phyloP scores from a whole-genome alignment of 1,284 basidiomycete genomes.

The Violaceomyces palustris region DNA sequence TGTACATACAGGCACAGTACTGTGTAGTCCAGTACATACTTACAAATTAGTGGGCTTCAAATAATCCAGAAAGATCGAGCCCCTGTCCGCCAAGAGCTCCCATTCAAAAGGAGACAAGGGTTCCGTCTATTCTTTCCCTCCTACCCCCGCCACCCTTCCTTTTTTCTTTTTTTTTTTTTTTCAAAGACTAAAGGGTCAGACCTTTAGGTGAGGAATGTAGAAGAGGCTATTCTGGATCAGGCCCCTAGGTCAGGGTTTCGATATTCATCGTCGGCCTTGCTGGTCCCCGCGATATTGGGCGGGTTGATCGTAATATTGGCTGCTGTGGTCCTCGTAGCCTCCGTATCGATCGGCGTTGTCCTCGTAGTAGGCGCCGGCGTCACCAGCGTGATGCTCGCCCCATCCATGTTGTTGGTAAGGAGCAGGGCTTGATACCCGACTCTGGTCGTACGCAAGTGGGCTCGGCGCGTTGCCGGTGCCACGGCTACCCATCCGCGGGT shows the following conservation, averaged over 20 bases:
- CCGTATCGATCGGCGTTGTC: conserved; percentile 30
- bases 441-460: conserved; percentile 21
- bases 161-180: not conserved
- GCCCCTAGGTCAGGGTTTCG: not conserved
- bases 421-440: conserved; percentile 3
- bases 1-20: too few relatives aligned
- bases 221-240: not conserved
- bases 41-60: too few relatives aligned
- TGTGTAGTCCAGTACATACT: too few relatives aligned
- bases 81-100: too few relatives aligned
- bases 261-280: conserved; percentile 6
- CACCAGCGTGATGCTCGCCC: conserved; percentile 43
- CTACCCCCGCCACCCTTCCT: too few relatives aligned
- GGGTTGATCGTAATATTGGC: conserved; percentile 9
- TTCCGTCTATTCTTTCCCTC: too few relatives aligned
- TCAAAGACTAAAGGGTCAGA: not conserved
- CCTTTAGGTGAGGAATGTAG: not conserved
- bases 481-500: conserved; percentile 19
- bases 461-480: conserved; percentile 11
- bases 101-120: too few relatives aligned
- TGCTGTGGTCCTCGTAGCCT: conserved; percentile 17
- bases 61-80: too few relatives aligned
- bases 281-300: conserved; percentile 8
- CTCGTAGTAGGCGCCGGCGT: conserved; percentile 42
- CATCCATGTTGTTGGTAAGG: conserved; percentile 33